A percentile compares a stretch with the other conserved stretches of the same genome.
Conservation (phyloP, 192 early-diverging fungal species). For the Jimgerdemannia flammicorona region DNA sequence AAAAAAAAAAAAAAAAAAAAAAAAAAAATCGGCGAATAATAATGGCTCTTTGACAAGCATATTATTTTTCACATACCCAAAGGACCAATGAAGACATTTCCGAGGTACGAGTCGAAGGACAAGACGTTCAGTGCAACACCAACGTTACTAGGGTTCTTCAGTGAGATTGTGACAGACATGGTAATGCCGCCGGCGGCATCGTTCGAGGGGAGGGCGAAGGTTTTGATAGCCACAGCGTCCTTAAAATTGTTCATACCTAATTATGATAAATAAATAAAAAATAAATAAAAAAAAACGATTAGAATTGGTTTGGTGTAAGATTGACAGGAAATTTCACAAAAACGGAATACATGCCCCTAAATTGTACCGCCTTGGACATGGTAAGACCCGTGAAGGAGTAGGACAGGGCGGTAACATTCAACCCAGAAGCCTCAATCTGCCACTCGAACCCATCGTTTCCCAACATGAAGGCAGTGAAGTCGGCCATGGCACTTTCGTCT, state of each 20-base stretch:
- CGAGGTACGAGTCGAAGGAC: conserved; percentile 37
- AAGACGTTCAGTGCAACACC: conserved; percentile 45
- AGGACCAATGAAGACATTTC: conserved; percentile 43
- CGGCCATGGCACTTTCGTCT: conserved; percentile 36
- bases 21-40: too few species aligned
- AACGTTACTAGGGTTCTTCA: conserved; percentile 56
- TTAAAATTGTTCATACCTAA: too few species aligned
- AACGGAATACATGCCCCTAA: conserved; percentile 41
- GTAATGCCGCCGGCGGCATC: conserved; percentile 58
- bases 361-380: conserved; percentile 46
- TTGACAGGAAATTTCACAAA: too few species aligned
- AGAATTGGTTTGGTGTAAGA: too few species aligned
- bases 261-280: too few species aligned
- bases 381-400: conserved; percentile 40
- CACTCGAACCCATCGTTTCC: conserved; percentile 41
- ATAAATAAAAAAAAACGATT: too few species aligned
- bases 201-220: conserved; percentile 49
- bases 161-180: conserved; percentile 54
- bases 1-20: too few species aligned
- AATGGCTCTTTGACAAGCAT: too few species aligned
- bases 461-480: conserved; percentile 51
- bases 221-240: conserved; percentile 22
- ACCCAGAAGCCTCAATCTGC: conserved; percentile 37
- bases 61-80: too few species aligned
- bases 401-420: conserved; percentile 49